Percentiles rank a stretch among this genome's conserved stretches.
Conservation (phyloP, 352 stramenopile species). For the Aphanomyces invadans region DNA sequence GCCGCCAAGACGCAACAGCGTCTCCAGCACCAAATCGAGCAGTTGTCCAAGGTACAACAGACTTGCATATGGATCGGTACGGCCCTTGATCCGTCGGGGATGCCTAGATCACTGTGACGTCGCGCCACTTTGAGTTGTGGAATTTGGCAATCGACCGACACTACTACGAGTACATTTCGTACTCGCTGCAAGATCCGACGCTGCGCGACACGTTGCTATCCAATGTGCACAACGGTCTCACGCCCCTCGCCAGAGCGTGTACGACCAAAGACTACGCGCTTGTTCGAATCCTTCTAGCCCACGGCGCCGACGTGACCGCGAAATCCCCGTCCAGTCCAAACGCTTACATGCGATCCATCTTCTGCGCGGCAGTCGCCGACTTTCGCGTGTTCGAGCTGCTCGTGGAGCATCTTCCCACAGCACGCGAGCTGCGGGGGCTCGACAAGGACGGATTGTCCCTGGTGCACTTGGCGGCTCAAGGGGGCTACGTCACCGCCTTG, state of each 20-base stretch:
- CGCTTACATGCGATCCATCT: conserved; percentile 21
- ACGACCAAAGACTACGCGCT: conserved; percentile 4
- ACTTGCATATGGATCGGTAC: neutral
- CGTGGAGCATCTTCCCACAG: conserved; percentile 24
- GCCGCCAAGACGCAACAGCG: neutral
- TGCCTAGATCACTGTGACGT: conserved; percentile 12
- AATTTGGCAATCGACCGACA: conserved; percentile 11
- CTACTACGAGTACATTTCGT: conserved; percentile 20
- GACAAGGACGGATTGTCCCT: conserved; percentile 38
- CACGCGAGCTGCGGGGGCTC: conserved; percentile 30
- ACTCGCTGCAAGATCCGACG: neutral
- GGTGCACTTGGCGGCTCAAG: conserved; percentile 38
- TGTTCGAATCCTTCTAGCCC: conserved; percentile 2
- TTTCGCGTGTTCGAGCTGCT: conserved; percentile 31
- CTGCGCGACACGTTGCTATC: conserved; percentile 5
- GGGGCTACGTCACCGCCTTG: conserved; percentile 31
- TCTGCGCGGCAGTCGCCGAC: neutral
- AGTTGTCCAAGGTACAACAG: conserved; percentile 10
- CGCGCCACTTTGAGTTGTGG: conserved; percentile 23
- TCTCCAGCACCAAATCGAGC: conserved; percentile 14
- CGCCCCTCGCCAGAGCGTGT: conserved; percentile 15
- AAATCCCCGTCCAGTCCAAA: neutral
- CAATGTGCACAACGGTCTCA: conserved; percentile 19
- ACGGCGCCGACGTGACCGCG: conserved; percentile 4
- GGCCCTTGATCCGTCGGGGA: too few relatives aligned